Percentiles rank a stretch among this genome's conserved stretches.
Evolutionary conservation across 148 eudicot genomes (phyloP).

Genomic region (Rheum nobile): DNA sequence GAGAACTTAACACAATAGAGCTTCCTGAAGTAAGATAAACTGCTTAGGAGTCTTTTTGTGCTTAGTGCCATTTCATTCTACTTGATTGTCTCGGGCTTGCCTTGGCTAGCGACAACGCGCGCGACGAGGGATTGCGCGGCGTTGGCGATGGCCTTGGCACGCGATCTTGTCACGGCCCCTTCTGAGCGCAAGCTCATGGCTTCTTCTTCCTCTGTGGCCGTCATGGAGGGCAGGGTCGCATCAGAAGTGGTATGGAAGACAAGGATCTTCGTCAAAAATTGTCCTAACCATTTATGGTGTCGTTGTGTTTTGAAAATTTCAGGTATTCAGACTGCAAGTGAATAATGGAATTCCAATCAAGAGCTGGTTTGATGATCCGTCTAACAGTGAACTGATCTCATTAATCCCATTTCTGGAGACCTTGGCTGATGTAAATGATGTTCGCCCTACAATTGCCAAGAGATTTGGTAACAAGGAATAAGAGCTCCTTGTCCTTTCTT

Average conservation of each 20-base stretch:
- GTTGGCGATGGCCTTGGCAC: too few species aligned
- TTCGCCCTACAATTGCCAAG: constrained; percentile 86
- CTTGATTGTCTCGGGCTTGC: neutral
- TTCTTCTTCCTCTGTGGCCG: too few species aligned
- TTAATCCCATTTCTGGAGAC: constrained; percentile 89
- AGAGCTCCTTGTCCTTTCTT: constrained; percentile 51
- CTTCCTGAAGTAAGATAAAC: neutral
- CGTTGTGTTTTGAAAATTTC: constrained; percentile 15
- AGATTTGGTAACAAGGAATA: constrained; percentile 97
- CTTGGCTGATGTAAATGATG: constrained; percentile 78
- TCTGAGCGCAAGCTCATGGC: too few species aligned
- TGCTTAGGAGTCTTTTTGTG: neutral
- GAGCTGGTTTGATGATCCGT: constrained; percentile 99
- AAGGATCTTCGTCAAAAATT: neutral
- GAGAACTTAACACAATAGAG: neutral
- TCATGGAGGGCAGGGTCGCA: neutral
- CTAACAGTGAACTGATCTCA: constrained; percentile 67
- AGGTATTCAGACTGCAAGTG: constrained; percentile 95
- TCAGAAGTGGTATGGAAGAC: neutral
- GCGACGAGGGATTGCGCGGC: too few species aligned
- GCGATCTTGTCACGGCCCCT: too few species aligned
- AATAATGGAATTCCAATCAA: constrained; percentile 97
- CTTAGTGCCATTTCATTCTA: neutral
- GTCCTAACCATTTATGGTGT: neutral
- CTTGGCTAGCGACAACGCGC: neutral